Conservation (phyloP, 108 stramenopile species). For the Cyclotella baltica region DNA sequence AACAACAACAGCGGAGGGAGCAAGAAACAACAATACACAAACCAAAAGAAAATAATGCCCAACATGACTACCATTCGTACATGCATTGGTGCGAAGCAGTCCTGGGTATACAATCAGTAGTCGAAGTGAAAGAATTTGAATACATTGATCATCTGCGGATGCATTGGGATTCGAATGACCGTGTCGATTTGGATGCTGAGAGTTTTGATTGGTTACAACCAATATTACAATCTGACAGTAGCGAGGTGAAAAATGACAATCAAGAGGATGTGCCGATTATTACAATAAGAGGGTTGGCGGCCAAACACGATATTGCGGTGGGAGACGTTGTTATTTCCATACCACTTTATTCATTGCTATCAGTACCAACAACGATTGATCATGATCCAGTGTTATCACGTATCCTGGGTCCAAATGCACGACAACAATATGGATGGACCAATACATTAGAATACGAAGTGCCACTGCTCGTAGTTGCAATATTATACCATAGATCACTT, state of each 20-base stretch:
- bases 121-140: conserved; percentile 74
- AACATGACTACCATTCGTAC: conserved; percentile 33
- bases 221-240: conserved; percentile 12
- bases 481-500: conserved; percentile 74
- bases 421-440: conserved; percentile 71
- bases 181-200: conserved; percentile 32
- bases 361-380: conserved; percentile 78
- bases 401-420: conserved; percentile 64
- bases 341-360: conserved; percentile 71
- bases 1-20: conserved; percentile 5
- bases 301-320: conserved; percentile 58
- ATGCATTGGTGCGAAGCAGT: conserved; percentile 68
- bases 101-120: conserved; percentile 63
- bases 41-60: not conserved
- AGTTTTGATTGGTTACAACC: conserved; percentile 48
- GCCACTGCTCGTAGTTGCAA: conserved; percentile 70
- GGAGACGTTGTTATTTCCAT: conserved; percentile 81
- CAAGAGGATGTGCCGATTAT: conserved; percentile 40
- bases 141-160: conserved; percentile 70
- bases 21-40: not conserved
- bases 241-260: not conserved
- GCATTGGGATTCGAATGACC: conserved; percentile 52
- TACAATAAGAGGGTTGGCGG: conserved; percentile 75
- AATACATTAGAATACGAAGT: conserved; percentile 67
- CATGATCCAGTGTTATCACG: conserved; percentile 69